Evolutionary conservation across 176 grass and related monocot genomes (phyloP).

Genomic region (Echinochloa phyllopogon): DNA sequence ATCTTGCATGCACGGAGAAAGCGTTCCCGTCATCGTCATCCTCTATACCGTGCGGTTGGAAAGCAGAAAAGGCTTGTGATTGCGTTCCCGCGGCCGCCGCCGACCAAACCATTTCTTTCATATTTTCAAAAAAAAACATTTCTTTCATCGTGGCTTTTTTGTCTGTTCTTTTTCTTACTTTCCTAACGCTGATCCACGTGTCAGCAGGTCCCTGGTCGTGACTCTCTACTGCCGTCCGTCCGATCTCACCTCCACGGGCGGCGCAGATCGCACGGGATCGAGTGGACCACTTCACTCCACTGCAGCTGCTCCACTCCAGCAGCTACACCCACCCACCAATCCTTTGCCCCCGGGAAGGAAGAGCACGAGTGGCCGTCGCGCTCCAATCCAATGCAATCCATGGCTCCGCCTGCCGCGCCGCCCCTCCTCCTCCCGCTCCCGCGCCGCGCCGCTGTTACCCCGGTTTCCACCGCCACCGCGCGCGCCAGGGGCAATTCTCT

Average conservation of each 20-base stretch:
- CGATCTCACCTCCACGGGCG: not conserved
- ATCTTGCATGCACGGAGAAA: too few relatives aligned
- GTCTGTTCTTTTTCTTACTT: not conserved
- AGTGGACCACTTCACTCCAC: not conserved
- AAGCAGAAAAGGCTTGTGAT: too few relatives aligned
- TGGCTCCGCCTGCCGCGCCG: slow-evolving; percentile 20
- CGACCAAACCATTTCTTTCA: not conserved
- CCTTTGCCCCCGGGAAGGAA: too few relatives aligned
- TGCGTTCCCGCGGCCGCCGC: not conserved
- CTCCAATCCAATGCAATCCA: not conserved
- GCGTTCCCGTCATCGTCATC: not conserved
- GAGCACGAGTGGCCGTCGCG: not conserved
- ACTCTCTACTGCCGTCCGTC: not conserved
- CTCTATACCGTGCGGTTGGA: not conserved
- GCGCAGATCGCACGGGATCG: not conserved
- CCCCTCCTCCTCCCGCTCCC: slow-evolving; percentile 22
- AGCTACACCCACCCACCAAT: too few relatives aligned
- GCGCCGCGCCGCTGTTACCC: slow-evolving; percentile 1
- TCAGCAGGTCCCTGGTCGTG: too few relatives aligned
- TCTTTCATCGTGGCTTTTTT: not conserved
- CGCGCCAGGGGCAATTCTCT: not conserved
- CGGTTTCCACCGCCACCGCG: not conserved
- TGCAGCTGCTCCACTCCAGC: too few relatives aligned
- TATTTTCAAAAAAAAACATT: too few relatives aligned
- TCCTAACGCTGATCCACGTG: not conserved